Evolutionary conservation across 2,329 filamentous ascomycete species (phyloP), one percentile per base, ranked within the genome.

Genomic region (Colletotrichum godetiae): DNA sequence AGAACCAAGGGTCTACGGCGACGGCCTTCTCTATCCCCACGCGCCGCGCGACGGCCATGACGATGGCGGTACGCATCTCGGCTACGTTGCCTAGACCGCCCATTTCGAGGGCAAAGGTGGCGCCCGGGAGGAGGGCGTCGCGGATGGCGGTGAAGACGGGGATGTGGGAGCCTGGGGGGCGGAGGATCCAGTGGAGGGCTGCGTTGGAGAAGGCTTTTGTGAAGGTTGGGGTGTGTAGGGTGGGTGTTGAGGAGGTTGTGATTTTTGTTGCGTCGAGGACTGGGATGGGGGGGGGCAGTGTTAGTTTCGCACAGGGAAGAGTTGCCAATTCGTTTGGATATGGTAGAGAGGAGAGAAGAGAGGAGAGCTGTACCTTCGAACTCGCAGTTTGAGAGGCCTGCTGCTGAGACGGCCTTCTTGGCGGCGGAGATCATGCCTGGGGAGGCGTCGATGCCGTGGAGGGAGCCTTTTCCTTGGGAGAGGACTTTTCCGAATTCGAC

Each of bases 51-150:
- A 92, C 82, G 1, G 87, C 87, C 19, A 85, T 83, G 4, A 91
- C 81, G 8, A 93, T 82, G 2, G 90, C 89, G 0, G 88, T 84
- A 33, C 89, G 86, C 76, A 92, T 87, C 80, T 94, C 92, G 1
- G 85, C 83, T 1, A 93, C 86, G 80, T 94, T 94, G 24, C 92
- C 93, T 62, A 91, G 86, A 0, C 92, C 92, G 65, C 93, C 92
- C 90, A 92, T 92, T 80, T 94, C 92, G 77, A 94, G 93, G 11
- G 88, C 87, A 72, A 94, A 91, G 0, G 77, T 77, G 1, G 91
- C 92, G 12, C 86, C 87, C 0, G 88, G 87, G 42, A 83, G 85
- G 2, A 94, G 85, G 1, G 87, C 83, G 10, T 81, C 81, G 73
- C 87, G 82, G 3, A 91, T 85, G 52, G 85, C 88, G 8, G 77